Conservation (phyloP, 257 asterid species). For the Solanum sparsipilum region DNA sequence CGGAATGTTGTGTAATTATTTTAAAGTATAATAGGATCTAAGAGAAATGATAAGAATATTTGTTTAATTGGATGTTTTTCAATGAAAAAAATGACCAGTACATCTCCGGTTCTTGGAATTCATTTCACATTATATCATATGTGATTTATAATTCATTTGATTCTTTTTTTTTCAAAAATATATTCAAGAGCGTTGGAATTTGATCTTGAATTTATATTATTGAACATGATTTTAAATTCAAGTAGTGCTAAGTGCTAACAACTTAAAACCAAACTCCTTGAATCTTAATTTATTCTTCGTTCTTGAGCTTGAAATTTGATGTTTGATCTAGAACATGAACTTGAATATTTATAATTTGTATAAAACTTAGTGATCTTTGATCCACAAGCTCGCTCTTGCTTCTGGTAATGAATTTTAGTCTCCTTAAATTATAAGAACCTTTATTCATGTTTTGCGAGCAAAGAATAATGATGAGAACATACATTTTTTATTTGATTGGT, state of each 20-base stretch:
- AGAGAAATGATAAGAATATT: background rate
- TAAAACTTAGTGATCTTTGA: accelerated
- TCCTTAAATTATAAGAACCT: background rate
- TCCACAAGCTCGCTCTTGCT: background rate
- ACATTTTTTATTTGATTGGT: background rate
- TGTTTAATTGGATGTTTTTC: no score
- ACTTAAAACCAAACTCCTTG: background rate
- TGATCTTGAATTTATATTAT: background rate
- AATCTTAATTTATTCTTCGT: background rate
- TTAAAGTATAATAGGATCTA: background rate
- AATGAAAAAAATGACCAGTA: background rate
- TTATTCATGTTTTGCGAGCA: background rate
- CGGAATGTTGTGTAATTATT: accelerated
- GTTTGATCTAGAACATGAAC: background rate
- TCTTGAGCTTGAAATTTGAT: background rate
- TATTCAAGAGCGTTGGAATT: background rate
- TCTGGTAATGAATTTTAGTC: background rate
- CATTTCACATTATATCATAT: background rate
- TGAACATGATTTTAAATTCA: background rate
- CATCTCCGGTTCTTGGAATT: background rate
- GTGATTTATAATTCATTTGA: background rate
- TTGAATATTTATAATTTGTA: background rate
- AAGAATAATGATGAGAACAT: background rate
- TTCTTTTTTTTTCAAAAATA: background rate
- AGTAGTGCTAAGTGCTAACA: background rate